Conservation (phyloP, 2,329 filamentous ascomycete species). For the Arthrinium puccinioides region DNA sequence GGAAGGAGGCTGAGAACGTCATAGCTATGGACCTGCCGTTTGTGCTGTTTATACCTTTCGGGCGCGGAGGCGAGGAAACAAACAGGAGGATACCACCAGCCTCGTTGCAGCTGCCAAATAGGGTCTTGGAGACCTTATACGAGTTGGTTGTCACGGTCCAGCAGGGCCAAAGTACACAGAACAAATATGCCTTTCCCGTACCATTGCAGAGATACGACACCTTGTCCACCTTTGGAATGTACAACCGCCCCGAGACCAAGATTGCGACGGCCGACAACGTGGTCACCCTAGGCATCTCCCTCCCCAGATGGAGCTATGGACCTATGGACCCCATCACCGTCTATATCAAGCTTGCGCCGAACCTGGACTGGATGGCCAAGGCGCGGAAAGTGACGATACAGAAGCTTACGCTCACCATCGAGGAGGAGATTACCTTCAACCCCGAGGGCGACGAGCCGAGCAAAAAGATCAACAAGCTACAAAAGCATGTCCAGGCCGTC, state of each 20-base stretch:
- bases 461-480: constrained; percentile 79
- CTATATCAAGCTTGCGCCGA: constrained; percentile 89
- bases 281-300: constrained; percentile 82
- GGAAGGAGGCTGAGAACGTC: constrained; percentile 79
- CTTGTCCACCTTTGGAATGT: constrained; percentile 97
- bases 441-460: constrained; percentile 94
- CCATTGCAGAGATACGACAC: constrained; percentile 93
- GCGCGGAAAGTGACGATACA: constrained; percentile 88
- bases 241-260: constrained; percentile 88
- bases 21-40: constrained; percentile 97
- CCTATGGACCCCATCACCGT: constrained; percentile 92
- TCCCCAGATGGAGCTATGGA: constrained; percentile 94
- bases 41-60: constrained; percentile 94
- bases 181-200: constrained; percentile 85
- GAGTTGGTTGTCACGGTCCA: constrained; percentile 95
- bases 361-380: constrained; percentile 84
- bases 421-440: constrained; percentile 98
- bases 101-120: constrained; percentile 80
- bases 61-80: constrained; percentile 81
- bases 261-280: constrained; percentile 83
- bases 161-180: constrained; percentile 78
- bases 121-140: constrained; percentile 95
- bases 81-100: constrained; percentile 87
- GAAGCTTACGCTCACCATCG: constrained; percentile 87
- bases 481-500: constrained; percentile 75